Evolutionary conservation across 306 rosid species (phyloP), one percentile per base, ranked within the genome.

Genomic region (Sicyos baderoa): DNA sequence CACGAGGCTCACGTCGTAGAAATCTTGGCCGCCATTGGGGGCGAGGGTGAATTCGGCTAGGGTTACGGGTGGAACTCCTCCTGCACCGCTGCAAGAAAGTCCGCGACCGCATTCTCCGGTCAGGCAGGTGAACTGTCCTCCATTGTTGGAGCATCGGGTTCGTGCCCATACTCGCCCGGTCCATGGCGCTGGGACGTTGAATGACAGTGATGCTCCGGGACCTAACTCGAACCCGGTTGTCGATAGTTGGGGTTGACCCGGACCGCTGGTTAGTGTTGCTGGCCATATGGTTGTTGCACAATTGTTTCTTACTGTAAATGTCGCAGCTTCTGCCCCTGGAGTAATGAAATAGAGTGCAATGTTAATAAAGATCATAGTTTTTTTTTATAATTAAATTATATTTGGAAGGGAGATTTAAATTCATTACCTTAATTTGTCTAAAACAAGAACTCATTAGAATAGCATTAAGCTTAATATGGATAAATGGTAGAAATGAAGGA

Each of bases 201-300:
- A 3, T 7, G 52, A 63, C 51, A 16, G 9, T 9, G 69, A 63
- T 4, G 23, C 50, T 37, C 69, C 69, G 0, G 29, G n/a, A n/a
- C 52, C 69, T 40, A 67, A 23, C 72, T 49, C 57, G 40, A 67
- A 67, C 19, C 72, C 72, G 15, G 72, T 67, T 12, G 55, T 67
- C 12, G 72, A 67, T 16, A 67, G 44, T 48, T 67, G 72, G 21
- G n/a, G 63, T 25, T 57, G 63, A 1, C 55, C 17, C 0, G 29
- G 35, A 29, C 35, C 35, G 35, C 35, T 23, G 0, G 56, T 67
- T 12, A 45, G 15, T 5, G 57, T 48, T 19, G 55, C 72, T 9
- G 72, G 72, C 72, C 72, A 67, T 45, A 67, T 67, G 9, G 72
- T 23, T 5, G 37, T 18, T 1, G 6, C 6, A 23, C 72, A 67